These are phyloP conservation scores for Xylaria curta DNA, from an alignment of 495 filamentous ascomycete species.

Conservation along the genomic window DNA sequence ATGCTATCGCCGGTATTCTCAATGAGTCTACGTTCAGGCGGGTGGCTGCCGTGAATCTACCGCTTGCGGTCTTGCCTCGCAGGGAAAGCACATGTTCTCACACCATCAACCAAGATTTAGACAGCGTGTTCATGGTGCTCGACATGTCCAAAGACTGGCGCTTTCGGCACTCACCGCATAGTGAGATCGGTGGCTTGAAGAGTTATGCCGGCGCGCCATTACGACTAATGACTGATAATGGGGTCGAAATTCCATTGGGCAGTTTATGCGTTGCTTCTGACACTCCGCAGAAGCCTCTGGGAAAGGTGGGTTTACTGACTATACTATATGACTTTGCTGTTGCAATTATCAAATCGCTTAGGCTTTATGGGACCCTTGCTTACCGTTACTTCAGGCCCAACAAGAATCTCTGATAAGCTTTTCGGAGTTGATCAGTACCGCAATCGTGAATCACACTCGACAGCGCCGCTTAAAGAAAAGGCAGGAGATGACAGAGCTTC, in stretches of 20 bases:
- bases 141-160: slow-evolving; percentile 31
- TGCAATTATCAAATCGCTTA: not conserved
- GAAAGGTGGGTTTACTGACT: not conserved
- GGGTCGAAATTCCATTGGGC: slow-evolving; percentile 8
- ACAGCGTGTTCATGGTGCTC: slow-evolving; percentile 24
- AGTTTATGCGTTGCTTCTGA: slow-evolving; percentile 23
- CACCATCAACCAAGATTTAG: slow-evolving; percentile 23
- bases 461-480: not conserved
- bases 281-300: slow-evolving; percentile 22
- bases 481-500: slow-evolving; percentile 11
- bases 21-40: slow-evolving; percentile 26
- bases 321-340: not conserved
- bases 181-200: slow-evolving; percentile 19
- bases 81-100: slow-evolving; percentile 29
- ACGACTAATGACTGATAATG: slow-evolving; percentile 3
- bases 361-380: not conserved
- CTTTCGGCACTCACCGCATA: slow-evolving; percentile 25
- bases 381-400: not conserved
- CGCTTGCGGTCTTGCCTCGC: slow-evolving; percentile 28
- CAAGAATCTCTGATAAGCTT: slow-evolving; percentile 10
- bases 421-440: slow-evolving; percentile 8
- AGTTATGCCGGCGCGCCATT: slow-evolving; percentile 27
- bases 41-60: slow-evolving; percentile 25
- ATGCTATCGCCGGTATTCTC: slow-evolving; percentile 26
- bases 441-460: slow-evolving; percentile 17